Percentiles rank a stretch among this genome's conserved stretches.
Evolutionary conservation across 148 eudicot genomes (phyloP).

Genomic region (Heliamphora exappendiculata): DNA sequence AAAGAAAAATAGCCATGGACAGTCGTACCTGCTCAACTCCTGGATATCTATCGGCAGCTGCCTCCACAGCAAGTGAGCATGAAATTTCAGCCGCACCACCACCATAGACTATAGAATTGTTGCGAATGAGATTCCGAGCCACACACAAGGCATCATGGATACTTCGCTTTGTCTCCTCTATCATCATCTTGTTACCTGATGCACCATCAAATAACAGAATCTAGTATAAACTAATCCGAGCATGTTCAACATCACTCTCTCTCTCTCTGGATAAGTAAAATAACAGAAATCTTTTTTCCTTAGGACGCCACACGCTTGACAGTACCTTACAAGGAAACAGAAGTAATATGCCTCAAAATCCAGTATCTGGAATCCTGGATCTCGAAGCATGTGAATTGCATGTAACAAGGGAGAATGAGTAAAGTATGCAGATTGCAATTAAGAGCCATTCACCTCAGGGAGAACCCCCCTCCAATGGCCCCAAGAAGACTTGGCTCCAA

Average conservation of each 20-base stretch:
- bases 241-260: neutral
- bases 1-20: neutral
- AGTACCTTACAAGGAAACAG: neutral
- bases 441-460: too few species aligned
- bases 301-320: neutral
- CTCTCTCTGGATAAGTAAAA: neutral
- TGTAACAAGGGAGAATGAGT: too few species aligned
- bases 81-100: slow-evolving; percentile 91
- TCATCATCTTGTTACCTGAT: slow-evolving; percentile 93
- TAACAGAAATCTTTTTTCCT: neutral
- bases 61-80: slow-evolving; percentile 84
- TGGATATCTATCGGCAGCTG: slow-evolving; percentile 84
- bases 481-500: too few species aligned
- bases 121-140: slow-evolving; percentile 83
- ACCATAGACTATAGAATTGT: slow-evolving; percentile 85
- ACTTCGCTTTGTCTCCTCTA: slow-evolving; percentile 96
- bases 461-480: too few species aligned
- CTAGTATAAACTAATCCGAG: neutral
- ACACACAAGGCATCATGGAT: slow-evolving; percentile 91
- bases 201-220: slow-evolving; percentile 6
- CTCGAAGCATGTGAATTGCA: too few species aligned
- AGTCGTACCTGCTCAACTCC: slow-evolving; percentile 78
- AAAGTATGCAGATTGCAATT: too few species aligned
- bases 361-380: neutral
- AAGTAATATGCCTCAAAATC: neutral